Percentiles rank a stretch among this genome's conserved stretches.
Evolutionary conservation across 768 basidiomycete species (phyloP).

Genomic region (Rhodotorula paludigena): DNA sequence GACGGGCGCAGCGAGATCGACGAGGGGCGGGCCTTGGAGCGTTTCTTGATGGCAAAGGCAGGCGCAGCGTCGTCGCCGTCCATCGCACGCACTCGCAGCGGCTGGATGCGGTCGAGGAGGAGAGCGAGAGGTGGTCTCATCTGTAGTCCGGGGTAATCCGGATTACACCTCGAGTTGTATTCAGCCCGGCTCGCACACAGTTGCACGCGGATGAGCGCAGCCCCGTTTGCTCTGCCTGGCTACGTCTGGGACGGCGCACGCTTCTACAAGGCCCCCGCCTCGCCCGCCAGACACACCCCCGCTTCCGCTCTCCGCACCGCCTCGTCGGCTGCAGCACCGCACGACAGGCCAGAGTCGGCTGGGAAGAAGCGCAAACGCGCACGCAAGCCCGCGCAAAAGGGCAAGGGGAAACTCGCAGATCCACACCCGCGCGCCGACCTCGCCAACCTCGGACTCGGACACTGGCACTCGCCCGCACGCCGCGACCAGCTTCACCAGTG

Average conservation of each 20-base stretch:
- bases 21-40: constrained; percentile 11
- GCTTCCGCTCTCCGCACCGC: neutral
- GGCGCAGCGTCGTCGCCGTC: constrained; percentile 1
- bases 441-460: neutral
- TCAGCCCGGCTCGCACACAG: too few relatives aligned
- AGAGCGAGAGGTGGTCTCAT: neutral
- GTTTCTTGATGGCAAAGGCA: constrained; percentile 19
- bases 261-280: constrained; percentile 21
- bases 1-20: neutral
- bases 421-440: neutral
- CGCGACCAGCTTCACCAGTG: neutral
- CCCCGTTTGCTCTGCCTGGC: constrained; percentile 20
- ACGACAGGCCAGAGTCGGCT: neutral
- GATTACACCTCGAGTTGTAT: too few relatives aligned
- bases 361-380: neutral
- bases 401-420: neutral
- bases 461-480: too few relatives aligned
- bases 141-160: too few relatives aligned
- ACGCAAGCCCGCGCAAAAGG: neutral
- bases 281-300: neutral
- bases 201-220: too few relatives aligned
- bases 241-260: constrained; percentile 16
- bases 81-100: neutral
- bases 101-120: too few relatives aligned
- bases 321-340: neutral